A percentile compares a stretch with the other conserved stretches of the same genome.
Evolutionary conservation across 495 filamentous ascomycete species (phyloP).

Genomic region (Saxophila tyrrhenica): DNA sequence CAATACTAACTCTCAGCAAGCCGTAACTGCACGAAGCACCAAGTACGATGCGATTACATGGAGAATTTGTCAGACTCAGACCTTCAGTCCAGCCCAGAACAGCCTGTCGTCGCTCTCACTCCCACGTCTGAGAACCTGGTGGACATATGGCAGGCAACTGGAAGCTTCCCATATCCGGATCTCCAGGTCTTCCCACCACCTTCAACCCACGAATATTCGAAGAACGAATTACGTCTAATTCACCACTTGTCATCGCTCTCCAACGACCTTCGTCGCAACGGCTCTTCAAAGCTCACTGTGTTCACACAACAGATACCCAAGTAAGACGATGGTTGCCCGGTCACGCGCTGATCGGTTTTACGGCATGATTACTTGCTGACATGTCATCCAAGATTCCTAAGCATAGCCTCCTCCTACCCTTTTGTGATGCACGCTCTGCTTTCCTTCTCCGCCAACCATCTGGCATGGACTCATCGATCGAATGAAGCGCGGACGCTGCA

Average conservation of each 20-base stretch:
- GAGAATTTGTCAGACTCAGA: conserved; percentile 58
- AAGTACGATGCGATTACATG: conserved; percentile 95
- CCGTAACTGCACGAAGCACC: conserved; percentile 97
- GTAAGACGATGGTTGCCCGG: conserved; percentile 45
- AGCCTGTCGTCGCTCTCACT: conserved; percentile 70
- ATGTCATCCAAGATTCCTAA: conserved; percentile 56
- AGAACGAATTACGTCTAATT: conserved; percentile 73
- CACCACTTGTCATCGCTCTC: conserved; percentile 83
- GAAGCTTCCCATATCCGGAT: conserved; percentile 76
- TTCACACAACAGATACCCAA: conserved; percentile 88
- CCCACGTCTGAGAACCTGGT: conserved; percentile 67
- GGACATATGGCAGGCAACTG: conserved; percentile 72
- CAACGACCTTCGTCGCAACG: conserved; percentile 63
- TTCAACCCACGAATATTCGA: conserved; percentile 52
- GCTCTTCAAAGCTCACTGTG: conserved; percentile 68
- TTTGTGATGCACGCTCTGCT: conserved; percentile 92
- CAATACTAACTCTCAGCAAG: conserved; percentile 38
- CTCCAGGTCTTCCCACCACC: conserved; percentile 60
- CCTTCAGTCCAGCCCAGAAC: conserved; percentile 52
- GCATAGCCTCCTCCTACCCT: conserved; percentile 62
- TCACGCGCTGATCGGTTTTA: neutral
- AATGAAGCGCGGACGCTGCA: conserved; percentile 72
- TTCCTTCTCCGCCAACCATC: conserved; percentile 80
- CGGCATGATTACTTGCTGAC: neutral
- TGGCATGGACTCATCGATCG: conserved; percentile 75